A percentile compares a stretch with the other conserved stretches of the same genome.
Conservation (phyloP, 208 protist genomes). For the Crithidia expoeki region DNA sequence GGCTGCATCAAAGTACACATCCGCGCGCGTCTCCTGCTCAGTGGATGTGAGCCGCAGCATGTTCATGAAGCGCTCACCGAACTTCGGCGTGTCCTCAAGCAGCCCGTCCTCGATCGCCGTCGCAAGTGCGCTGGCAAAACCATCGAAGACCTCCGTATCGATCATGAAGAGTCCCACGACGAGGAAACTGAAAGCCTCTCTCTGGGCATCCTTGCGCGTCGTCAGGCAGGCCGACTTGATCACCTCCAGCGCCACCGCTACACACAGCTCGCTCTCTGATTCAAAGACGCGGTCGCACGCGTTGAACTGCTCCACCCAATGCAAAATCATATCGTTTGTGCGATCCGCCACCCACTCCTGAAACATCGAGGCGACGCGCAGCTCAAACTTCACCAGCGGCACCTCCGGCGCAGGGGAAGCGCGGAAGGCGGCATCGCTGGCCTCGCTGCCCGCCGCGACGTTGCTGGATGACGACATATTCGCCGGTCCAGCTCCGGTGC, state of each 20-base stretch:
- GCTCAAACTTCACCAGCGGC: conserved; percentile 66
- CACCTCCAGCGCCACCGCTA: conserved; percentile 75
- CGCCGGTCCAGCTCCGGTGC: conserved; percentile 6
- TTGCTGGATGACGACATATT: background rate
- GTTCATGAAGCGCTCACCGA: conserved; percentile 83
- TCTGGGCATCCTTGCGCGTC: conserved; percentile 81
- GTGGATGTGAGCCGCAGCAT: conserved; percentile 84
- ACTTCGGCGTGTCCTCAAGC: conserved; percentile 86
- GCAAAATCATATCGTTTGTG: conserved; percentile 78
- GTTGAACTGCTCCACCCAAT: conserved; percentile 83
- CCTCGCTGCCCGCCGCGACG: background rate
- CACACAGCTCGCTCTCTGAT: conserved; percentile 56
- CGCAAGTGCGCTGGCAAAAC: conserved; percentile 71
- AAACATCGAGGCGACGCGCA: conserved; percentile 68
- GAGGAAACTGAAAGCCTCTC: conserved; percentile 83
- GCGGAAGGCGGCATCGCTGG: conserved; percentile 12
- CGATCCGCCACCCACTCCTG: conserved; percentile 80
- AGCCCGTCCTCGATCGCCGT: conserved; percentile 82
- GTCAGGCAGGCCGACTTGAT: conserved; percentile 83
- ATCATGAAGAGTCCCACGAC: conserved; percentile 75
- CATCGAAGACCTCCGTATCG: conserved; percentile 78
- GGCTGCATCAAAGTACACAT: conserved; percentile 86
- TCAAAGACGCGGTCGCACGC: conserved; percentile 61
- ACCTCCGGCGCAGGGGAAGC: conserved; percentile 25
- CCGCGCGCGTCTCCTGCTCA: conserved; percentile 59